Conservation (phyloP, 176 grass and related monocot species). For the Avena insularis region DNA sequence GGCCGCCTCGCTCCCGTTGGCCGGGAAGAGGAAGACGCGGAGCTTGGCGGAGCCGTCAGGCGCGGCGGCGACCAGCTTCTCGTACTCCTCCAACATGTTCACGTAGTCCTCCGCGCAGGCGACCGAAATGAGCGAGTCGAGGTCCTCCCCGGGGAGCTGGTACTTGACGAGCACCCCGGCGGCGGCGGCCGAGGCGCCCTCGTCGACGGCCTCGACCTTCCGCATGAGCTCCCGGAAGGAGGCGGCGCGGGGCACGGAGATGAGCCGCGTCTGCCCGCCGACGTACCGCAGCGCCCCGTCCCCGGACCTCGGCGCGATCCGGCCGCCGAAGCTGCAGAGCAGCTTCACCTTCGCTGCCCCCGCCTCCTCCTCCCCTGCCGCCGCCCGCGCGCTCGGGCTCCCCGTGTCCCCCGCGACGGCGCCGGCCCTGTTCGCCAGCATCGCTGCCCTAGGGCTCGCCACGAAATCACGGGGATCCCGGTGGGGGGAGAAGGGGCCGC, state of each 20-base stretch:
- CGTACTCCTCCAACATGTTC: constrained; percentile 97
- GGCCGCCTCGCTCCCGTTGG: constrained; percentile 41
- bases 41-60: constrained; percentile 83
- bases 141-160: constrained; percentile 94
- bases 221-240: constrained; percentile 65
- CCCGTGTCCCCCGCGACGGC: constrained; percentile 36
- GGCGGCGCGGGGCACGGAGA: constrained; percentile 61
- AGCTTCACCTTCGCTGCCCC: constrained; percentile 75
- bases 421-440: constrained; percentile 29
- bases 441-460: constrained; percentile 32
- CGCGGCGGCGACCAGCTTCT: constrained; percentile 64
- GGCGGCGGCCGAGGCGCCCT: neutral
- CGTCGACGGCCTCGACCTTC: constrained; percentile 64
- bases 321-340: constrained; percentile 80
- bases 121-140: constrained; percentile 82
- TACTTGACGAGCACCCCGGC: constrained; percentile 56
- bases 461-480: constrained; percentile 34
- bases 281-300: constrained; percentile 90
- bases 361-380: constrained; percentile 1
- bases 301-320: constrained; percentile 82
- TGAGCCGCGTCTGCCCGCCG: constrained; percentile 93
- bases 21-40: constrained; percentile 82
- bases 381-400: constrained; percentile 47
- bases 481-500: neutral
- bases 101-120: constrained; percentile 71